Conservation (phyloP, 2,329 filamentous ascomycete species). For the Pyrenophora seminiperda region DNA sequence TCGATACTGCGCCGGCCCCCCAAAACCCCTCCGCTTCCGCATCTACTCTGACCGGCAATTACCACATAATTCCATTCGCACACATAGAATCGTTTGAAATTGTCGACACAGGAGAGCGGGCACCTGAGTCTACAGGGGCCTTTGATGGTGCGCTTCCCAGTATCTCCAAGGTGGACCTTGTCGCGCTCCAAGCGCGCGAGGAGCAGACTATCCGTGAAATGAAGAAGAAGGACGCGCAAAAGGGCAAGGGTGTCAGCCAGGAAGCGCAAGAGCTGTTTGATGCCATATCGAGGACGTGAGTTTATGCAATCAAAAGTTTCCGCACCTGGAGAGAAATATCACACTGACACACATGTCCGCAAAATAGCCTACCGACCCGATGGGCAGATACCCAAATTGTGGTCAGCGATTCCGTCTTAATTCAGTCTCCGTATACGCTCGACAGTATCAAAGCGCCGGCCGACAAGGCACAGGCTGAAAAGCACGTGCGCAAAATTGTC, state of each 20-base stretch:
- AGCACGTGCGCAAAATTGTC: conserved; percentile 53
- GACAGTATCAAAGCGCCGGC: conserved; percentile 58
- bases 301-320: conserved; percentile 11
- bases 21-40: conserved; percentile 50
- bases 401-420: conserved; percentile 64
- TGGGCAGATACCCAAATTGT: conserved; percentile 66
- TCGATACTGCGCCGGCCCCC: conserved; percentile 59
- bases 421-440: conserved; percentile 62
- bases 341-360: conserved; percentile 16
- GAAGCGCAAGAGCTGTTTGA: conserved; percentile 69
- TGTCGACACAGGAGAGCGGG: conserved; percentile 48
- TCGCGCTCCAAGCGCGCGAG: conserved; percentile 61
- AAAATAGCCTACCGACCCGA: conserved; percentile 56
- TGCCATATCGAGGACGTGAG: conserved; percentile 62
- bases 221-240: conserved; percentile 62
- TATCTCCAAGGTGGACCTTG: conserved; percentile 60
- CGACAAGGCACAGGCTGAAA: conserved; percentile 51
- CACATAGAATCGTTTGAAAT: conserved; percentile 64
- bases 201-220: conserved; percentile 60
- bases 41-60: conserved; percentile 56
- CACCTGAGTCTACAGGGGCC: conserved; percentile 45
- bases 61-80: conserved; percentile 65
- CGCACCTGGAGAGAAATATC: background rate
- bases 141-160: conserved; percentile 53
- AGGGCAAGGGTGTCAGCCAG: conserved; percentile 64